Evolutionary conservation across 129 eudicot genomes (phyloP).

Genomic region (Silybum marianum): DNA sequence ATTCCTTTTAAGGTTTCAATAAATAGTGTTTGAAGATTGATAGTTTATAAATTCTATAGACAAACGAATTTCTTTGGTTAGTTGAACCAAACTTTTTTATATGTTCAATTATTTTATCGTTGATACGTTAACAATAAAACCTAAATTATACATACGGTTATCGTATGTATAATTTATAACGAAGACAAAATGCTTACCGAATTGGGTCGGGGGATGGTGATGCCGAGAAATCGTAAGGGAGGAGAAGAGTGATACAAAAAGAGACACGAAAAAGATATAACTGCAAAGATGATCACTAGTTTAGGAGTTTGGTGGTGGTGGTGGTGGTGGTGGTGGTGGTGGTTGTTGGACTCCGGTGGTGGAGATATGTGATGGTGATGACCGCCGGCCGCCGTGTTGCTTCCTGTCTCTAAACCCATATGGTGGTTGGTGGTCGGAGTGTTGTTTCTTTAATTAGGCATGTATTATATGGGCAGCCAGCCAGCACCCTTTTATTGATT

Average conservation of each 20-base stretch:
- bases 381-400: background rate
- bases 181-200: constrained; percentile 17
- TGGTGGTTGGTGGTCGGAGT: constrained; percentile 3
- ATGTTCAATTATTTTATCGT: background rate
- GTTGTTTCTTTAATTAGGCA: background rate
- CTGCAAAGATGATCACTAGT: constrained; percentile 28
- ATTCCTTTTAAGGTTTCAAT: background rate
- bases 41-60: background rate
- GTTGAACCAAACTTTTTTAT: no score
- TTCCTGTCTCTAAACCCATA: constrained; percentile 24
- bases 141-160: background rate
- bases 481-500: background rate
- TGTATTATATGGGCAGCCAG: background rate
- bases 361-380: constrained; percentile 13
- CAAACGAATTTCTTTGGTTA: no score
- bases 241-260: constrained; percentile 19
- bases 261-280: constrained; percentile 26
- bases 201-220: background rate
- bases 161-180: background rate
- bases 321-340: background rate
- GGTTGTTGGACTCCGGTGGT: constrained; percentile 25
- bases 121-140: background rate
- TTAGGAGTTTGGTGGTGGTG: constrained; percentile 26
- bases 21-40: background rate
- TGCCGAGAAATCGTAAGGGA: constrained; percentile 11